Percentiles rank a stretch among this genome's conserved stretches.
phyloP scores from a whole-genome alignment of 805 yeast genomes.

The Candida sonorensis region DNA sequence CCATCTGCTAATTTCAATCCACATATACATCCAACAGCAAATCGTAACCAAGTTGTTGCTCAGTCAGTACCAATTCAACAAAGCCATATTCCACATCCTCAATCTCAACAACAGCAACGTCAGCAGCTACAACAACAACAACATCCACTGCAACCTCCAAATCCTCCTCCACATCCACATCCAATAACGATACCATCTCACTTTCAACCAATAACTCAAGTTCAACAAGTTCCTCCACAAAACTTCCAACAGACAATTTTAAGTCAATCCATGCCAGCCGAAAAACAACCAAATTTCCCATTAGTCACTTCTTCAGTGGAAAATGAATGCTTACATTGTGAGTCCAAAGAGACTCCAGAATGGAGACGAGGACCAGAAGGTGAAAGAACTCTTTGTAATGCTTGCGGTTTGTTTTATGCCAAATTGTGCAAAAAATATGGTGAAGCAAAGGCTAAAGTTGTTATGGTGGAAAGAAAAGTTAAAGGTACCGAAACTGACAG shows the following conservation, averaged over 20 bases:
- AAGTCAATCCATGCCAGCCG: no score
- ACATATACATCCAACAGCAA: no score
- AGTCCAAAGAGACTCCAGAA: conserved; percentile 62
- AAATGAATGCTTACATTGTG: conserved; percentile 32
- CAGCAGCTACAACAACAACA: not conserved
- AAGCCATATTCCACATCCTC: no score
- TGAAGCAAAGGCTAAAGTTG: conserved; percentile 41
- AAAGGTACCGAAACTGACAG: conserved; percentile 23
- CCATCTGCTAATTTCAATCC: no score
- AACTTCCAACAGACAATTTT: no score
- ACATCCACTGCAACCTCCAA: conserved; percentile 1
- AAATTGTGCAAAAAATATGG: conserved; percentile 58
- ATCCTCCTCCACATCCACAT: not conserved
- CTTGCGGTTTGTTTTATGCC: conserved; percentile 73
- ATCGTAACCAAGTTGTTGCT: no score
- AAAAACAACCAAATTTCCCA: conserved; percentile 3
- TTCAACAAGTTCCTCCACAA: no score
- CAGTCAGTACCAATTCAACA: no score
- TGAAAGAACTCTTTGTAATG: conserved; percentile 69
- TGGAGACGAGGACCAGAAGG: conserved; percentile 84
- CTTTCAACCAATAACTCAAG: no score
- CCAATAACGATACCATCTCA: no score
- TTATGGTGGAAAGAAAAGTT: conserved; percentile 25
- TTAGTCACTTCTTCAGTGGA: conserved; percentile 3
- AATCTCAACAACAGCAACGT: no score